Percentiles rank a stretch among this genome's conserved stretches.
phyloP scores from a whole-genome alignment of 208 protist species.

The Tritrichomonas musculus region DNA sequence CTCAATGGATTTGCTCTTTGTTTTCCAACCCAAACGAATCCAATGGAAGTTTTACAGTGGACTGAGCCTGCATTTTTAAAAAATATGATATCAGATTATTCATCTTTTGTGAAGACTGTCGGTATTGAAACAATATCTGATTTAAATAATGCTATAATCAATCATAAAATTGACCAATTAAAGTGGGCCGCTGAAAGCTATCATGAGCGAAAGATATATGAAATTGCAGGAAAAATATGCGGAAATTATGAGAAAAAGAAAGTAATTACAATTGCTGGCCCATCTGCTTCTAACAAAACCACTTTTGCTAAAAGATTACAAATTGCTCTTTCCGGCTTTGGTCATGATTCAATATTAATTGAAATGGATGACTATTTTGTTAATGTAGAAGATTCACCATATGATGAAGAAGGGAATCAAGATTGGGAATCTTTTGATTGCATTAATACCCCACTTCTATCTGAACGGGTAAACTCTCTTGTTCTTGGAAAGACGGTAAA shows the following conservation, averaged over 20 bases:
- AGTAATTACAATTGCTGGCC: conserved; percentile 20
- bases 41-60: not conserved
- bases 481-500: not conserved
- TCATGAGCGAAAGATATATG: not conserved
- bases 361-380: conserved; percentile 26
- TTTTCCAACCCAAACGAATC: not conserved
- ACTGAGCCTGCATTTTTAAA: not conserved
- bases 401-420: not conserved
- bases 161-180: not conserved
- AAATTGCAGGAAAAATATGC: not conserved
- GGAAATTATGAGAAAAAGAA: not conserved
- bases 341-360: not conserved
- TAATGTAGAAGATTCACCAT: not conserved
- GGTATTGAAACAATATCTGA: not conserved
- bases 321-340: not conserved
- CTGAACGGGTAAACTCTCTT: not conserved
- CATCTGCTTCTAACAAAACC: conserved; percentile 12
- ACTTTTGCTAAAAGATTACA: conserved; percentile 15
- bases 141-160: not conserved
- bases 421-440: not conserved
- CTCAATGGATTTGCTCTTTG: not conserved
- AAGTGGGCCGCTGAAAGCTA: not conserved
- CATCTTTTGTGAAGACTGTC: not conserved
- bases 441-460: not conserved
- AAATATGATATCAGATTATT: not conserved